Evolutionary conservation across 2,329 filamentous ascomycete genomes (phyloP), one percentile per base, ranked within the genome.

Genomic region (Byssochlamys sp.): DNA sequence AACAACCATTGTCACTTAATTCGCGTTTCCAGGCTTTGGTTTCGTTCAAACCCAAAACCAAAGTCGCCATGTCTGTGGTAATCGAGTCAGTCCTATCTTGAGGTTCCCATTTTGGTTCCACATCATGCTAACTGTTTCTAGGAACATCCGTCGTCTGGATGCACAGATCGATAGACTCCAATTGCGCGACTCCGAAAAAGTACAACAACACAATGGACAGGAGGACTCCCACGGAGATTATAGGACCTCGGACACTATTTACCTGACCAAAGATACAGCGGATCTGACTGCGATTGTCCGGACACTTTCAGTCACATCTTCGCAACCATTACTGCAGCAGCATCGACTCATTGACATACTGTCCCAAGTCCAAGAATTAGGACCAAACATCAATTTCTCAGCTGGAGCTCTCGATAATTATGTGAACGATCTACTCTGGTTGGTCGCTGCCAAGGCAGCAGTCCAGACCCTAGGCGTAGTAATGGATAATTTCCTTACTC

Each of bases 381-480:
- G 49, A 64, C 57, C 61, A 67, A 54, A 56, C 62, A 55, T 57
- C 56, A 50, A 57, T 57, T 58, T 12, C 33, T 59, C 52, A 52
- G 59, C 29, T 51, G 53, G 62, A 63, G 27, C 59, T 63, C 5
- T 57, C 57, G 65, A 70, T 58, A 75, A 78, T 19, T 87, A 89
- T 66, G 86, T 91, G 69, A 80, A 82, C 54, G 89, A 96, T 66
- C 81, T 96, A 54, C 88, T 95, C 72, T 97, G 94, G 94, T 76
- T 96, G 26, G 78, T 96, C 14, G 82, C 95, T 29, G 90, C 88
- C 73, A 99, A 97, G 72, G 91, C 91, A 3, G 89, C 91, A 0
- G 84, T 91, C n/a, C 92, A 96, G 68, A 86, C 88, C 1, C 95
- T 96, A 67, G 92, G 92, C 3, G 77, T 89, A 53, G 81, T 95